Evolutionary conservation across 2,329 filamentous ascomycete genomes (phyloP).

Genomic region (Hawksworthiomyces lignivorus): DNA sequence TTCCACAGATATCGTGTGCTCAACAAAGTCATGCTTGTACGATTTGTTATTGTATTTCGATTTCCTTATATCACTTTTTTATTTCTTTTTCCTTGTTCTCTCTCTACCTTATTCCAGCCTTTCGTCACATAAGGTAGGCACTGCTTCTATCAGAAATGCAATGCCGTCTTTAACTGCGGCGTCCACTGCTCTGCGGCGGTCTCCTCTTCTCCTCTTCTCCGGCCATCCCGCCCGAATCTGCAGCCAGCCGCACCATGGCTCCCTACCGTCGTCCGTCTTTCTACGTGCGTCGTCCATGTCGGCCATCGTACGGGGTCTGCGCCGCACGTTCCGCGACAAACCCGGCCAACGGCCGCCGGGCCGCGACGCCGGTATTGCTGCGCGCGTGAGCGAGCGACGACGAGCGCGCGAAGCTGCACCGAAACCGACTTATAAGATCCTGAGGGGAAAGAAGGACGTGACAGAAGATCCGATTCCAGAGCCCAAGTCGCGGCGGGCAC

Average conservation of each 20-base stretch:
- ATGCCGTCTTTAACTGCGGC: slow-evolving; percentile 9
- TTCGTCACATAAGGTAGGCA: too few relatives aligned
- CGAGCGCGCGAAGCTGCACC: slow-evolving; percentile 18
- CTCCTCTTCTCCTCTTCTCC: neutral
- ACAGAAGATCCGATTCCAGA: slow-evolving; percentile 32
- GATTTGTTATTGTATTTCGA: neutral
- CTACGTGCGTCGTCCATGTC: slow-evolving; percentile 15
- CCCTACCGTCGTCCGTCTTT: neutral
- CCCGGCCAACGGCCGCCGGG: slow-evolving; percentile 15
- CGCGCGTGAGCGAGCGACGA: slow-evolving; percentile 23
- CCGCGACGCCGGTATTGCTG: slow-evolving; percentile 10
- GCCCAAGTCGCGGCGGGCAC: slow-evolving; percentile 38
- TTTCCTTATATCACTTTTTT: neutral
- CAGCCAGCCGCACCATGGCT: neutral
- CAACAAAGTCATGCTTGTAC: neutral
- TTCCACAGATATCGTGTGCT: too few relatives aligned
- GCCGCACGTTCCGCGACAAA: slow-evolving; percentile 13
- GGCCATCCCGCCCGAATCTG: too few relatives aligned
- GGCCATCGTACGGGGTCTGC: slow-evolving; percentile 16
- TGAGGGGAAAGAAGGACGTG: slow-evolving; percentile 46
- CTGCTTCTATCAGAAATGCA: neutral
- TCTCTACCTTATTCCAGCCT: too few relatives aligned
- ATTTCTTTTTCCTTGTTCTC: neutral
- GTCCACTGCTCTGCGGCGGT: slow-evolving; percentile 1
- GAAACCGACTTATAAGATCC: slow-evolving; percentile 26